Conservation (phyloP, 2,329 filamentous ascomycete species). For the Neurospora sp. region DNA sequence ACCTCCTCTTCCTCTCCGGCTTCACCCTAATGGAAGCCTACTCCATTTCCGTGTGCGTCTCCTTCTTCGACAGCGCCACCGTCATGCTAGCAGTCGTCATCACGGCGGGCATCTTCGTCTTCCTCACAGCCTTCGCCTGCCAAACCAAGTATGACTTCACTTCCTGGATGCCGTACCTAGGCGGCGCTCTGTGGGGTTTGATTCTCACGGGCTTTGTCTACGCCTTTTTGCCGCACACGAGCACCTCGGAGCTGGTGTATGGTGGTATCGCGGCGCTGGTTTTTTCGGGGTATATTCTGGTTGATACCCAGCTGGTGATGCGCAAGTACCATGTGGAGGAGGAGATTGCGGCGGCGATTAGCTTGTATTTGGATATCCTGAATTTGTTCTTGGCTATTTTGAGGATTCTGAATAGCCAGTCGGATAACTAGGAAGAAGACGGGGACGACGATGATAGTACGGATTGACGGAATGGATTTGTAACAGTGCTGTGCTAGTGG, state of each 20-base stretch:
- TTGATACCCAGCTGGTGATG: constrained; percentile 94
- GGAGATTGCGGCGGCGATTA: constrained; percentile 92
- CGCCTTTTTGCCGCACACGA: constrained; percentile 77
- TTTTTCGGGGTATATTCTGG: constrained; percentile 90
- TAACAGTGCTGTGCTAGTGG: not conserved
- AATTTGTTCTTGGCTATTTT: constrained; percentile 96
- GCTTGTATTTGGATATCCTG: constrained; percentile 90
- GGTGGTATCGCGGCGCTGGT: constrained; percentile 73
- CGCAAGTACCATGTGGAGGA: constrained; percentile 95
- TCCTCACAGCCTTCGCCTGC: constrained; percentile 81
- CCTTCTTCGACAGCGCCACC: constrained; percentile 74
- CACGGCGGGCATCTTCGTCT: constrained; percentile 73
- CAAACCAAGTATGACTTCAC: constrained; percentile 99
- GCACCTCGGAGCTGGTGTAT: constrained; percentile 76
- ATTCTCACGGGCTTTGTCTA: constrained; percentile 90
- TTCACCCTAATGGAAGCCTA: constrained; percentile 94
- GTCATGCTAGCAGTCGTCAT: constrained; percentile 86
- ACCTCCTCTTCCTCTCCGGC: constrained; percentile 80
- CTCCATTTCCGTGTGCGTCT: constrained; percentile 83
- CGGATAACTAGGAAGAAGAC: constrained; percentile 60
- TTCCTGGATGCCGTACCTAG: constrained; percentile 91
- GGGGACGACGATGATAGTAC: not conserved
- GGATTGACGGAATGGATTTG: not conserved
- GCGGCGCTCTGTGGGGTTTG: constrained; percentile 80
- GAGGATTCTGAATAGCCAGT: constrained; percentile 91